Percentiles rank a stretch among this genome's conserved stretches.
phyloP scores from a whole-genome alignment of 768 basidiomycete species.

The Nidularia pulvinata region DNA sequence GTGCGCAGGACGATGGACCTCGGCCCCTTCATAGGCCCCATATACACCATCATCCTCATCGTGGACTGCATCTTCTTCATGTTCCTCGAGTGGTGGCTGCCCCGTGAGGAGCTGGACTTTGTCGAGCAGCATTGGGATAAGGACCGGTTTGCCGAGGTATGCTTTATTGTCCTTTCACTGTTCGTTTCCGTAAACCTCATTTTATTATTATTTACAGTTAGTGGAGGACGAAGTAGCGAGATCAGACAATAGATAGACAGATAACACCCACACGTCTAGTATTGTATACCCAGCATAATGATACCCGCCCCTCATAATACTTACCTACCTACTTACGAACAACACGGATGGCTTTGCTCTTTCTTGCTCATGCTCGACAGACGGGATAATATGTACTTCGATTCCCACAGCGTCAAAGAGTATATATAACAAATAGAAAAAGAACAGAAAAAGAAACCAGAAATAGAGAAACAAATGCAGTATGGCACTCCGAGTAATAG shows the following conservation, averaged over 20 bases:
- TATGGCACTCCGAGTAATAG: too few species aligned
- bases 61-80: slow-evolving; percentile 90
- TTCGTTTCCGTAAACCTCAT: background rate
- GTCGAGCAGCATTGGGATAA: slow-evolving; percentile 67
- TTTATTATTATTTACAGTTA: background rate
- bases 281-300: background rate
- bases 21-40: slow-evolving; percentile 82
- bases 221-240: background rate
- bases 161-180: slow-evolving; percentile 1
- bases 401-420: too few species aligned
- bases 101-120: slow-evolving; percentile 74
- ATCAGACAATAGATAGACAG: background rate
- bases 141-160: slow-evolving; percentile 31
- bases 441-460: too few species aligned
- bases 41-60: slow-evolving; percentile 85
- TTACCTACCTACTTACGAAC: too few species aligned
- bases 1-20: slow-evolving; percentile 66
- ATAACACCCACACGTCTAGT: too few species aligned
- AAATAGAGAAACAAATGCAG: too few species aligned
- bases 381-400: too few species aligned
- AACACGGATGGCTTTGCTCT: too few species aligned
- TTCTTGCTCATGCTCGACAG: too few species aligned
- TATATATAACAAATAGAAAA: too few species aligned
- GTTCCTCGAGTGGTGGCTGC: slow-evolving; percentile 84
- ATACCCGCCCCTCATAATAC: background rate